Percentiles rank a stretch among this genome's conserved stretches.
Evolutionary conservation across 768 basidiomycete species (phyloP).

Genomic region (Tylopilus sp.): DNA sequence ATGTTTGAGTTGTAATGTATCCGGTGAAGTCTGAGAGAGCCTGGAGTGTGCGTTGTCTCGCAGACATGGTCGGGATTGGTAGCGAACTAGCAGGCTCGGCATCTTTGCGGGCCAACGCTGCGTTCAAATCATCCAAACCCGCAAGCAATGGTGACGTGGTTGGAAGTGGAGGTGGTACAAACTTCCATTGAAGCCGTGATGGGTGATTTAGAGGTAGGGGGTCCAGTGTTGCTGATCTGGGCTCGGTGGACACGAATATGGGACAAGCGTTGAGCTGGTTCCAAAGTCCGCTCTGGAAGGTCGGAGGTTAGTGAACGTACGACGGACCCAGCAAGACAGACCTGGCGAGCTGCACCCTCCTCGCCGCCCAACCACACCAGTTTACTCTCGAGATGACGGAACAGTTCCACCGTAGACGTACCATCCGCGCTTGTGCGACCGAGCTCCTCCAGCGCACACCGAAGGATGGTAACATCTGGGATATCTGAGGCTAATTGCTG

Average conservation of each 20-base stretch:
- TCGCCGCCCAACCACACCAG: constrained; percentile 55
- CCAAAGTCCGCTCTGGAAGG: constrained; percentile 48
- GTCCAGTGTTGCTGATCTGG: constrained; percentile 4
- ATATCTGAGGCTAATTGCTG: constrained; percentile 29
- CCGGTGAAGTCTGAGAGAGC: constrained; percentile 71
- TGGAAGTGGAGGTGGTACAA: constrained; percentile 28
- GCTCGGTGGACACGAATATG: constrained; percentile 43
- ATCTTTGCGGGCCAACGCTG: constrained; percentile 21
- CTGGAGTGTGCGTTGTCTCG: constrained; percentile 61
- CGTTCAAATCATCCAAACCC: constrained; percentile 18
- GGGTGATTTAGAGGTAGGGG: constrained; percentile 13
- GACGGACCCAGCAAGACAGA: constrained; percentile 26
- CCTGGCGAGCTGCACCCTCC: constrained; percentile 54
- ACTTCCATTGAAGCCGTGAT: constrained; percentile 37
- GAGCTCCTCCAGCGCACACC: constrained; percentile 57
- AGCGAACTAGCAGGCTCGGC: constrained; percentile 8
- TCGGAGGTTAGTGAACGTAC: background rate
- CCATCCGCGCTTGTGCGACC: constrained; percentile 35
- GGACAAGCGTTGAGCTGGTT: constrained; percentile 49
- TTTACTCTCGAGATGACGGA: constrained; percentile 52
- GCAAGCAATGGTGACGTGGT: constrained; percentile 29
- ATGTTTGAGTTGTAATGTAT: constrained; percentile 73
- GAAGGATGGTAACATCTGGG: constrained; percentile 53
- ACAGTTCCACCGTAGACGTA: constrained; percentile 57
- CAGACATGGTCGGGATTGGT: constrained; percentile 24